A percentile compares a stretch with the other conserved stretches of the same genome.
Evolutionary conservation across 83 land plant genomes (phyloP).

Genomic region (Diphasiastrum complanatum): DNA sequence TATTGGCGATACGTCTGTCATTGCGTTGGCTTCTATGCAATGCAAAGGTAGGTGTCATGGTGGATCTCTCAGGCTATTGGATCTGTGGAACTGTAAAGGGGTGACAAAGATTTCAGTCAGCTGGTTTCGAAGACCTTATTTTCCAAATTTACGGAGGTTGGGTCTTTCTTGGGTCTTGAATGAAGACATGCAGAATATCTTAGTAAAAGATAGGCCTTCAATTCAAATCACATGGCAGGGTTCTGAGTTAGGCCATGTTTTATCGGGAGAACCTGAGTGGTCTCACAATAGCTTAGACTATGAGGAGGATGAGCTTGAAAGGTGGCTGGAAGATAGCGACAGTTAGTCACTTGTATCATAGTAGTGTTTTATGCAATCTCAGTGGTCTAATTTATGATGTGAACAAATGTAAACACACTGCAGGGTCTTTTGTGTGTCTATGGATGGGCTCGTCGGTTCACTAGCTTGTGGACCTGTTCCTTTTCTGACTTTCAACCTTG

Average conservation of each 20-base stretch:
- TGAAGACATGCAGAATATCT: slow-evolving; percentile 43
- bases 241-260: slow-evolving; percentile 47
- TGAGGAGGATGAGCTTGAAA: slow-evolving; percentile 79
- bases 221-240: slow-evolving; percentile 57
- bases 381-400: too few relatives aligned
- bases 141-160: slow-evolving; percentile 86
- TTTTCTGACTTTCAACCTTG: too few relatives aligned
- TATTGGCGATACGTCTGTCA: slow-evolving; percentile 70
- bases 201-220: slow-evolving; percentile 51
- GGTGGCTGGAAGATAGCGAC: slow-evolving; percentile 60
- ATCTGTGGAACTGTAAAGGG: slow-evolving; percentile 70
- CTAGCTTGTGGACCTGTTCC: too few relatives aligned
- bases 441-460: too few relatives aligned
- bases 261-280: slow-evolving; percentile 39
- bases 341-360: too few relatives aligned
- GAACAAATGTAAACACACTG: too few relatives aligned
- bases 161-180: slow-evolving; percentile 59
- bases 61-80: slow-evolving; percentile 57
- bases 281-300: slow-evolving; percentile 32
- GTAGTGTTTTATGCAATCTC: too few relatives aligned
- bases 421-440: too few relatives aligned
- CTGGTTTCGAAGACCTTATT: slow-evolving; percentile 92
- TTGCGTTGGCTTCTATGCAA: slow-evolving; percentile 83
- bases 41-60: slow-evolving; percentile 48
- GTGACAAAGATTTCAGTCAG: slow-evolving; percentile 48